Base-by-base conservation (phyloP, 78 protist genomes). In the Mastigamoeba balamuthi region DNA sequence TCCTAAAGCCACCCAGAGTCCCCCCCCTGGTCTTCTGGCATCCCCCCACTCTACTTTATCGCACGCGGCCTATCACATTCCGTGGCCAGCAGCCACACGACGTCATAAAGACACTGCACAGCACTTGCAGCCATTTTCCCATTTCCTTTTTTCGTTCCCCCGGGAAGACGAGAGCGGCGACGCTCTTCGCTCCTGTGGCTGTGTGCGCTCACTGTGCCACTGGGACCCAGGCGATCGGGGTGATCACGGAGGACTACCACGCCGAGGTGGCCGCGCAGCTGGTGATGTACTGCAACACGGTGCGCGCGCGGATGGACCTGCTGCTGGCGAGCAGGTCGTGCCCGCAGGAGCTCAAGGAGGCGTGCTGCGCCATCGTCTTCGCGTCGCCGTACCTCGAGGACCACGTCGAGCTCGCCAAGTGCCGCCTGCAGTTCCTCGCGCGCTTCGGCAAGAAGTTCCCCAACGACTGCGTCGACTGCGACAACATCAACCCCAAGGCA, bases 311-410 rank as follows among this genome's bases (percentile, higher is more conserved):
- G 17, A 17, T 48, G 58, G 58, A 48, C 58, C 58, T 48, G 33
- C 17, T 48, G 17, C 33, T 17, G 17, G 17, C 58, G 33, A 48
- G 17, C 33, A 25, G 17, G 17, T 48, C 58, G 64, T 82, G 86
- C 29, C 82, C 86, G 72, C 78, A 71, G 7, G 86, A 82, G 64
- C 42, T 82, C 52, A 74, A 75, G 70, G 86, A 82, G 30, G 82
- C 86, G 30, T 67, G 71, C 28, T 82, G 86, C 64, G 44, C 78
- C 64, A 82, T 82, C 37, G 71, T 82, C 29, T 82, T 69, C 66
- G 80, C 86, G 29, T 67, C 86, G 25, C 86, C 86, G 69, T 82
- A 82, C 72, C 36, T 82, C 38, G 86, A 82, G 8, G 76, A 82
- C 69, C 86, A 82, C 29, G 78, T 75, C 6, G 86, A 82, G 33